phyloP scores from a whole-genome alignment of 2,329 filamentous ascomycete genomes.

The Phyllosticta paracitricarpa region DNA sequence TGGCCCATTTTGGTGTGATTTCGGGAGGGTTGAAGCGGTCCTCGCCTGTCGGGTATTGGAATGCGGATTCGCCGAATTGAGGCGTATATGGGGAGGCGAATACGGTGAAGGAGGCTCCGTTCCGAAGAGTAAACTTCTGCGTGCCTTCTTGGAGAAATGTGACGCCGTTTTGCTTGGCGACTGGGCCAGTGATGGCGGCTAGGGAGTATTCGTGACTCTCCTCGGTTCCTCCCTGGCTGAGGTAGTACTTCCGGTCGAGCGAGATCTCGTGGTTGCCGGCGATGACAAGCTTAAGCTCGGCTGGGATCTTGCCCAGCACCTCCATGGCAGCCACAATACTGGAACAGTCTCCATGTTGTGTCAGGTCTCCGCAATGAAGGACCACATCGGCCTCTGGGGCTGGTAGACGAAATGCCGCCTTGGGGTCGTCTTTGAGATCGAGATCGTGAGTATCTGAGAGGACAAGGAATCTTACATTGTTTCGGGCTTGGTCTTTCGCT shows the following conservation, averaged over 20 bases:
- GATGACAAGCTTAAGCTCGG: constrained; percentile 51
- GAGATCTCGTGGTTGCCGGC: constrained; percentile 54
- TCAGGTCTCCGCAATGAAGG: constrained; percentile 52
- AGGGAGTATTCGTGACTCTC: constrained; percentile 14
- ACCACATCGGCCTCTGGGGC: constrained; percentile 42
- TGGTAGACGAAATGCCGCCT: constrained; percentile 23
- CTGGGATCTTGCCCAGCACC: constrained; percentile 39
- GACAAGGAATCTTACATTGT: constrained; percentile 23
- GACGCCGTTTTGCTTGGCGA: constrained; percentile 32
- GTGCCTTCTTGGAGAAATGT: constrained; percentile 46
- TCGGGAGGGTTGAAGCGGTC: constrained; percentile 43
- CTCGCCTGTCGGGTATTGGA: constrained; percentile 40
- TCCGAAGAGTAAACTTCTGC: constrained; percentile 35
- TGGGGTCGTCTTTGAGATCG: background rate
- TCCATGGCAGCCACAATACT: constrained; percentile 40
- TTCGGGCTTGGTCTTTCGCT: too few relatives aligned
- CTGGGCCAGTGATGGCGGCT: constrained; percentile 12
- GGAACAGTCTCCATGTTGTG: constrained; percentile 36
- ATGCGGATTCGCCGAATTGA: constrained; percentile 46
- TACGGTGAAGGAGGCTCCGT: constrained; percentile 38
- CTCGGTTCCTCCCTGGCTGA: constrained; percentile 16
- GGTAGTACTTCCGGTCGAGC: constrained; percentile 43
- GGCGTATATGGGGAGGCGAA: constrained; percentile 48
- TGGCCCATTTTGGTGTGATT: constrained; percentile 16
- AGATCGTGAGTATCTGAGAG: constrained; percentile 35